A percentile compares a stretch with the other conserved stretches of the same genome.
Evolutionary conservation across 768 basidiomycete species (phyloP).

Genomic region (Gautieria morchelliformis): DNA sequence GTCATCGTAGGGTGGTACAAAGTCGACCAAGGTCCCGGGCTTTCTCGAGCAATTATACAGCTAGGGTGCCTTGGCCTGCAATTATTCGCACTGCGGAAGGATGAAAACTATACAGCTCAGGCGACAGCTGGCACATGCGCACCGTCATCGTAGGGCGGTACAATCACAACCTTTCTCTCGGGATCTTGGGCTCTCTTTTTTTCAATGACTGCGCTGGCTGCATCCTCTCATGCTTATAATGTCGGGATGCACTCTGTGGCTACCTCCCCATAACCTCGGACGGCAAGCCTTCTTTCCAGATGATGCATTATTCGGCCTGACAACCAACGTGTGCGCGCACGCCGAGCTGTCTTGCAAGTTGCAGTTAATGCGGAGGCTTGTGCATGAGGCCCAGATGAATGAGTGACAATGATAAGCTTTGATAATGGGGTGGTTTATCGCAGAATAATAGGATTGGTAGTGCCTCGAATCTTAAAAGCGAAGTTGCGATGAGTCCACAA

Average conservation of each 20-base stretch:
- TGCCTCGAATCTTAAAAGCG: conserved; percentile 32
- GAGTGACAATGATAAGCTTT: conserved; percentile 23
- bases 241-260: conserved; percentile 18
- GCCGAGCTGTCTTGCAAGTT: conserved; percentile 20
- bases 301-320: conserved; percentile 23
- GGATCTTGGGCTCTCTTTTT: conserved; percentile 6
- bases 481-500: too few species aligned
- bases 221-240: conserved; percentile 16
- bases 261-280: conserved; percentile 17
- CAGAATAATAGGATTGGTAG: conserved; percentile 24
- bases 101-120: background rate
- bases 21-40: conserved; percentile 20
- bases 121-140: background rate
- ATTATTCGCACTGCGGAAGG: conserved; percentile 19
- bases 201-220: conserved; percentile 11
- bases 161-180: conserved; percentile 15
- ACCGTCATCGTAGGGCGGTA: conserved; percentile 27
- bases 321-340: conserved; percentile 26
- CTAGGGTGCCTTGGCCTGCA: conserved; percentile 28
- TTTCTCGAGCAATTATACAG: conserved; percentile 27
- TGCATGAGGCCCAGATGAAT: conserved; percentile 31
- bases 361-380: conserved; percentile 30
- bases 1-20: too few species aligned
- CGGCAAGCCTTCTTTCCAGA: conserved; percentile 18
- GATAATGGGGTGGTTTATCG: conserved; percentile 7